Evolutionary conservation across 2,329 filamentous ascomycete species (phyloP), one percentile per base, ranked within the genome.

Genomic region (Diaporthe batatas): DNA sequence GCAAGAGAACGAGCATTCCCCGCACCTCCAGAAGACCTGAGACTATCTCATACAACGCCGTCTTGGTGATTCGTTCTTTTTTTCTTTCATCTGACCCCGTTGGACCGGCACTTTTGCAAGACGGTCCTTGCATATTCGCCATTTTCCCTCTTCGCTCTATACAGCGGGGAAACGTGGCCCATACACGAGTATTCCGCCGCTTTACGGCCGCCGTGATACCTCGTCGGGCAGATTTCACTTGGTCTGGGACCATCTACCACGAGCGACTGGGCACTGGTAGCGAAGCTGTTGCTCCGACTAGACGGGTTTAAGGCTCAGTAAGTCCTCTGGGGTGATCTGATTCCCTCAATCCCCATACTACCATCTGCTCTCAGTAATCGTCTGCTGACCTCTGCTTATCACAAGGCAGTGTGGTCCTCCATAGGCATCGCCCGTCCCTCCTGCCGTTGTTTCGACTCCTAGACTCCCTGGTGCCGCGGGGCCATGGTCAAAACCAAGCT

Each of bases 371-470:
- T 67, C 47, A 23, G 44, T 51, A 23, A 53, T 53, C 47, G n/a
- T 39, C 62, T 53, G 62, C 44, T 67, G 62, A 53, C 62, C 47
- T 67, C 62, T 7, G n/a, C 62, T 67, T 39, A 39, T 32, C 10
- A 32, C 36, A 29, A 29, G 47, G 7, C 25, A 53, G n/a, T 39
- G 62, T 32, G n/a, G 25, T 21, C 23, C 21, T 34, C 62, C 36
- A 39, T 8, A 29, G 51, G 62, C 47, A 32, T 53, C 44, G 42
- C 42, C 59, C 21, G 6, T 36, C 51, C 21, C 62, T 67, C 62
- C 10, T 21, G 39, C 32, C 47, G 8, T 21, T 53, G 14, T 53
- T 18, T 53, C 62, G n/a, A 53, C 32, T 39, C 25, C 44, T 36
- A n/a, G 29, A 67, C 29, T n/a, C 18, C 62, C 51, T n/a, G 16